Base-by-base conservation (phyloP, 164 flowering plant species). In the Platanus orientalis region DNA sequence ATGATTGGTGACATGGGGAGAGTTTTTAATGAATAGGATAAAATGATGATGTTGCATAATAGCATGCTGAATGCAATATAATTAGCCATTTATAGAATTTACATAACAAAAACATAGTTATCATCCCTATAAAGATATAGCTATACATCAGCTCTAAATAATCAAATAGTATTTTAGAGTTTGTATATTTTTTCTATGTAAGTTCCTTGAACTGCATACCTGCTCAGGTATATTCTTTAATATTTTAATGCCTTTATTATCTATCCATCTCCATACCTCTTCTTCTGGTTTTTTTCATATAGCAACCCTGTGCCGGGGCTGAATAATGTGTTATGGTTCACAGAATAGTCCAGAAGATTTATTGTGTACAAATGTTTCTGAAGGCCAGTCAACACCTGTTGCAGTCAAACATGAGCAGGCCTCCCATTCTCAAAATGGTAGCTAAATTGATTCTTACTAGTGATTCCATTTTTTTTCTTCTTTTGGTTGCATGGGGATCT, bases 301-400 rank as follows among this genome's bases (percentile, higher is more conserved):
- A 30, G 16, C 34, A 21, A 34, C 34, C 6, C 1, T 65, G 34
- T 21, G 19, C 23, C 36, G 47, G 34, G 29, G 7, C 53, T 70
- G 57, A 20, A 40, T 67, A 39, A 45, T 27, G 17, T 62, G 28
- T 2, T 24, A 17, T 48, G 51, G 60, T 70, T 63, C 71, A 71
- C 87, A 83, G 87, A 65, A 49, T 50, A 69, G 62, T 59, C 66
- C 59, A 56, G 80, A 66, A 57, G 70, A 73, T 69, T 34, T 48
- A 6, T 56, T 71, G 24, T 49, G n/a, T 55, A 52, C 66, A 53
- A 72, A 70, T 47, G 57, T 48, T 14, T 29, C 39, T 2, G 68
- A 56, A 60, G 73, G 48, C 10, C 77, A 57, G 42, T 40, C 60
- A 53, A 36, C 62, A 66, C 29, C 62, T 50, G 69, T 42, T 49